Evolutionary conservation across 192 early-diverging fungal species (phyloP).

Genomic region (Backusella circina): DNA sequence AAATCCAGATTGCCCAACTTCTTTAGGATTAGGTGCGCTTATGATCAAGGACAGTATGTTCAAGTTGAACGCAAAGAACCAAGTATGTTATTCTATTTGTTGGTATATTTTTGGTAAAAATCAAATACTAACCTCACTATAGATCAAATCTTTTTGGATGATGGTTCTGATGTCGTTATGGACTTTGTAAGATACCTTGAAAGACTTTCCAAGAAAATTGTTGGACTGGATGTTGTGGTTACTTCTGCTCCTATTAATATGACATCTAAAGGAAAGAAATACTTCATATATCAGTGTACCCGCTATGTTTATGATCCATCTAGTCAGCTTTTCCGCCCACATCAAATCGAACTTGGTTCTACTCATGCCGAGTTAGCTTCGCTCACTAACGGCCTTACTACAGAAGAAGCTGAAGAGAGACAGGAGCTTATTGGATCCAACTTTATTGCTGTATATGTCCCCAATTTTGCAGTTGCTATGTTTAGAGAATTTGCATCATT

Average conservation of each 20-base stretch:
- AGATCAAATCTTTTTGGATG: conserved; percentile 34
- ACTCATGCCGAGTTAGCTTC: conserved; percentile 38
- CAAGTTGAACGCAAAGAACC: conserved; percentile 43
- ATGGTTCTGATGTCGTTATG: conserved; percentile 28
- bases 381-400: conserved; percentile 43
- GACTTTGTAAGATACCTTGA: conserved; percentile 26
- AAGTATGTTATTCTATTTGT: conserved; percentile 1
- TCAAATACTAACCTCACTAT: not conserved
- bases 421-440: conserved; percentile 65
- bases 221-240: conserved; percentile 40
- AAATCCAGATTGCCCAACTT: conserved; percentile 45
- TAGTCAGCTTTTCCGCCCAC: conserved; percentile 52
- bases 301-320: conserved; percentile 63
- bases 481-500: conserved; percentile 54
- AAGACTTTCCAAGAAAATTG: conserved; percentile 13
- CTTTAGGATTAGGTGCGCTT: conserved; percentile 46
- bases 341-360: conserved; percentile 50
- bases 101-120: not conserved
- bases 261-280: conserved; percentile 50
- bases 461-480: conserved; percentile 50
- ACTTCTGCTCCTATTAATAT: conserved; percentile 38
- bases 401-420: conserved; percentile 48
- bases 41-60: conserved; percentile 39
- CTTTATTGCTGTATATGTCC: conserved; percentile 61
- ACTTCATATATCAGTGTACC: conserved; percentile 71